These are phyloP conservation scores for Polygonum aviculare DNA, from an alignment of 148 eudicot genomes.

Conservation along the genomic window DNA sequence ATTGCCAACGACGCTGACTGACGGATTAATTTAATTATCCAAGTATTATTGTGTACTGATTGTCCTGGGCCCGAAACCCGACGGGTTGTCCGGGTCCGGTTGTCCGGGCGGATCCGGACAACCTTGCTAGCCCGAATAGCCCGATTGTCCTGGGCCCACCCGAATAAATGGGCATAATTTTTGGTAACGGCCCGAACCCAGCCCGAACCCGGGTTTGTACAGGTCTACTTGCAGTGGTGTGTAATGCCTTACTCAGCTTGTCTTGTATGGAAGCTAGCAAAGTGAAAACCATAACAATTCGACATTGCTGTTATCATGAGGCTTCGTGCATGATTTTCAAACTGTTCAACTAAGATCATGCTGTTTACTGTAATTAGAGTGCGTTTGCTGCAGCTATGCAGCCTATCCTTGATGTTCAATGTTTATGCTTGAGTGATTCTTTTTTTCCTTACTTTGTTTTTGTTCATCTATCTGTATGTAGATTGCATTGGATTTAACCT, in stretches of 20 bases:
- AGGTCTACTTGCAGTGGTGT: background rate
- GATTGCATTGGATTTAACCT: conserved; percentile 79
- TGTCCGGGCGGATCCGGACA: no score
- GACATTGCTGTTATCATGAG: background rate
- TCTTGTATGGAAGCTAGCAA: background rate
- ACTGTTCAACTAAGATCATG: background rate
- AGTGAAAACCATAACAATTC: background rate
- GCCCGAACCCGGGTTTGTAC: no score
- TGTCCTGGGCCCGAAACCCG: no score
- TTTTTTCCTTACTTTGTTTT: background rate
- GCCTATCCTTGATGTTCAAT: background rate
- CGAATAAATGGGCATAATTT: no score
- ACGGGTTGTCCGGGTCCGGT: no score
- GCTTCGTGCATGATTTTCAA: background rate
- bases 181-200: no score
- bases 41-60: no score
- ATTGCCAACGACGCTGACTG: no score
- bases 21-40: no score
- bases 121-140: no score
- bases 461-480: conserved; percentile 11
- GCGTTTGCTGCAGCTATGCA: background rate
- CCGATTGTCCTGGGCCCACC: no score
- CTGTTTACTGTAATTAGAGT: background rate
- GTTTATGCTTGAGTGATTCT: background rate
- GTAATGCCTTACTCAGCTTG: background rate